Evolutionary conservation across 352 stramenopile genomes (phyloP), one percentile per base, ranked within the genome.

Genomic region (Globisporangium okanoganense): DNA sequence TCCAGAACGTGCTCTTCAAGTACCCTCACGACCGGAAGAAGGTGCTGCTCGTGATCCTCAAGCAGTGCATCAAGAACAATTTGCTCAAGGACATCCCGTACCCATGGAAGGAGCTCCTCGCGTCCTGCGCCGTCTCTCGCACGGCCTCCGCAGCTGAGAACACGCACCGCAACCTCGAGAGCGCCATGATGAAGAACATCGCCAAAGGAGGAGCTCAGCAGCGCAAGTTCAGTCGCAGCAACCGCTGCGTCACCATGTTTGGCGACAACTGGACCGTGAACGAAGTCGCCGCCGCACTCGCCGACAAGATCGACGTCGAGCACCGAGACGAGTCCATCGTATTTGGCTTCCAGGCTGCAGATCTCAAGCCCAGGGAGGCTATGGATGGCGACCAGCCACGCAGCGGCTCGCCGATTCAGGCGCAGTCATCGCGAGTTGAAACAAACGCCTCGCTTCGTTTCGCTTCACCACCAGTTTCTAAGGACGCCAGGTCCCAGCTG

Each of bases 1-100:
- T 85, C 55, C 73, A 82, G 24, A 58, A 58, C 2, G 43, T 86
- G 3, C 52, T 85, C 3, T 48, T 66, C 10, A 61, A 67, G 8
- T 78, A 78, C 52, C 71, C 73, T 0, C 51, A 65, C 0, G 72
- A 84, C 38, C 74, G 65, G n/a, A 56, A 31, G 6, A 57, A 57
- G 27, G 33, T 57, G 51, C 20, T 35, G 27, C 13, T 51, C 14
- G 13, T 27, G 38, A 51, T 51, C 7, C 16, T 60, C 35, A 48
- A 49, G 13, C n/a, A 40, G 16, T 51, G 35, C 36, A 48, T 60
- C 36, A 48, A 51, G 16, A 52, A 25, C 38, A 60, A 52, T 8
- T 5, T 52, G 54, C 54, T 60, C 10, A 51, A 60, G 25, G 54
- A 52, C 24, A 41, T 60, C n/a, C 38, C 36, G 18, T 60, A 60